Conservation (phyloP, 2,329 filamentous ascomycete species). For the Orbilia brochopaga region DNA sequence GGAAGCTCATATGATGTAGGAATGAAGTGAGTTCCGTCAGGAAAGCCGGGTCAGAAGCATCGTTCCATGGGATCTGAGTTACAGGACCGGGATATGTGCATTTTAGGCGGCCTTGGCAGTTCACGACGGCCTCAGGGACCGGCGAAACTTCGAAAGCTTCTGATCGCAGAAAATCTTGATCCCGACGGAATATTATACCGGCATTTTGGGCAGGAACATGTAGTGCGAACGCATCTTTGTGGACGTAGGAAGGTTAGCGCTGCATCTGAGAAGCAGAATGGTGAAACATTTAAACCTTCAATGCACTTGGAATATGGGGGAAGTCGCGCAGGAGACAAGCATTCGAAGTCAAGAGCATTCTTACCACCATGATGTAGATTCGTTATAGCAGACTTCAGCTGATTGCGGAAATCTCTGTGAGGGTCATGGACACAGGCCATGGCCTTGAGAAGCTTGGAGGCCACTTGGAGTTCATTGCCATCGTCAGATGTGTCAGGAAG, state of each 20-base stretch:
- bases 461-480: too few species aligned
- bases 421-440: constrained; percentile 7
- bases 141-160: constrained; percentile 63
- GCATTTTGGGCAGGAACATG: constrained; percentile 62
- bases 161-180: constrained; percentile 53
- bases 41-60: background rate
- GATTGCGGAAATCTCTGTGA: constrained; percentile 10
- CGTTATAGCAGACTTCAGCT: background rate
- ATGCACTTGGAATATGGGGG: too few species aligned
- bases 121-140: constrained; percentile 57
- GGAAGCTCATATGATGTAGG: constrained; percentile 11
- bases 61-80: constrained; percentile 2
- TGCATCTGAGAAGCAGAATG: too few species aligned
- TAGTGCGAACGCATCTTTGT: constrained; percentile 57
- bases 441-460: background rate
- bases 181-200: constrained; percentile 58
- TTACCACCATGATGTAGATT: constrained; percentile 6
- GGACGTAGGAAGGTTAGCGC: background rate
- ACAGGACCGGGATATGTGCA: constrained; percentile 60
- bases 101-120: constrained; percentile 58
- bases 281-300: too few species aligned
- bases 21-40: background rate
- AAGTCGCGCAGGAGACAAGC: too few species aligned
- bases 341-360: background rate
- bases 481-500: too few species aligned